Evolutionary conservation across 768 basidiomycete genomes (phyloP).

Genomic region (Hemileccinum rubropunctum): DNA sequence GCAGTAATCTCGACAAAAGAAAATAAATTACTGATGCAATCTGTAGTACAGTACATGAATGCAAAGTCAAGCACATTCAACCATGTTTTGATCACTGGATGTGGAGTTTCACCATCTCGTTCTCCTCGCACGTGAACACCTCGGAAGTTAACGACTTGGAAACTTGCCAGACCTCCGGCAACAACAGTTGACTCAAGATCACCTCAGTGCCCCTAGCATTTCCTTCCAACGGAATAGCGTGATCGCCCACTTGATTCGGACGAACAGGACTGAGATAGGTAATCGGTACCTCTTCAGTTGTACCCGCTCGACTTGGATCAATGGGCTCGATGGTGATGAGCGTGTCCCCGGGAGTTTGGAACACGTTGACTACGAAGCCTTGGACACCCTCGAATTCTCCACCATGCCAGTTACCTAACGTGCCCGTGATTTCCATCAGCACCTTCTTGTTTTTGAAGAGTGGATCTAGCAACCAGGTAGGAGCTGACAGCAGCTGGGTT

Average conservation of each 20-base stretch:
- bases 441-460: constrained; percentile 28
- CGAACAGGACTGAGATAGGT: constrained; percentile 41
- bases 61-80: not conserved
- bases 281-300: constrained; percentile 38
- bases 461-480: constrained; percentile 28
- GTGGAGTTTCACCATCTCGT: constrained; percentile 27
- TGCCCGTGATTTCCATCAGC: constrained; percentile 28
- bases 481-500: constrained; percentile 22
- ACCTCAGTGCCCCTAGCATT: constrained; percentile 41
- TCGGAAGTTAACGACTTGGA: constrained; percentile 12
- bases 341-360: constrained; percentile 27
- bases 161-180: constrained; percentile 27
- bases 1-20: not conserved
- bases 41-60: constrained; percentile 5
- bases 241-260: constrained; percentile 41
- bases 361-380: constrained; percentile 28
- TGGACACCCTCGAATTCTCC: constrained; percentile 28
- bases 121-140: constrained; percentile 14
- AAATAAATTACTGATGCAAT: constrained; percentile 8
- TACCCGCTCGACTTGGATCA: constrained; percentile 31
- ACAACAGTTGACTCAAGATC: constrained; percentile 40
- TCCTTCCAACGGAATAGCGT: constrained; percentile 50
- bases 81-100: constrained; percentile 10
- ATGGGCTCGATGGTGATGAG: constrained; percentile 29
- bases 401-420: constrained; percentile 23